phyloP scores from a whole-genome alignment of 2,329 filamentous ascomycete genomes.

The Rutstroemia sydowiana region DNA sequence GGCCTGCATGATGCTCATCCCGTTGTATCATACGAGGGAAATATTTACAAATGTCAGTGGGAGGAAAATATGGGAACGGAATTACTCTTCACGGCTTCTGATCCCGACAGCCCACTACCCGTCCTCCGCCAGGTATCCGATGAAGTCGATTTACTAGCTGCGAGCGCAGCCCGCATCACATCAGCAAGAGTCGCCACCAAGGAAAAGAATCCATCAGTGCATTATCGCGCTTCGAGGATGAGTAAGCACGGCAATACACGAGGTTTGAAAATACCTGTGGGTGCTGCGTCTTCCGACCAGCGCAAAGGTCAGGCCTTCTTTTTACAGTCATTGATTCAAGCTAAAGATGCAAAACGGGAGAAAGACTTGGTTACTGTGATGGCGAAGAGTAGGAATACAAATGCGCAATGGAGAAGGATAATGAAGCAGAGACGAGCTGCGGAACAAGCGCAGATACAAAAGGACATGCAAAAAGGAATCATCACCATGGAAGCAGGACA shows the following conservation, averaged over 20 bases:
- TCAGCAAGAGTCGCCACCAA: constrained; percentile 38
- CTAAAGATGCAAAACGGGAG: constrained; percentile 59
- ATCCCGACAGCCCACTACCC: constrained; percentile 36
- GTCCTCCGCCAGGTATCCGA: constrained; percentile 44
- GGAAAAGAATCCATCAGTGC: background rate
- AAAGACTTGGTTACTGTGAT: constrained; percentile 57
- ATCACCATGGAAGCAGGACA: constrained; percentile 6
- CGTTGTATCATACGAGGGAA: constrained; percentile 70
- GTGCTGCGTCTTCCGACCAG: constrained; percentile 24
- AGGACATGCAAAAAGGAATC: constrained; percentile 11
- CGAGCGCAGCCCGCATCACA: constrained; percentile 61
- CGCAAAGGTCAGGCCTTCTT: constrained; percentile 45
- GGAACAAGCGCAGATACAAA: constrained; percentile 17
- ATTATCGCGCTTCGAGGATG: background rate
- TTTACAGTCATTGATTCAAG: constrained; percentile 55
- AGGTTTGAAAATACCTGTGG: constrained; percentile 15
- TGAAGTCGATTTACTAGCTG: constrained; percentile 64
- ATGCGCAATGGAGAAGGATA: constrained; percentile 16
- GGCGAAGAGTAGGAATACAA: constrained; percentile 32
- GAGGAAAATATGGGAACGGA: constrained; percentile 78
- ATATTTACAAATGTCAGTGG: constrained; percentile 76
- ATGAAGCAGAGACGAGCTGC: constrained; percentile 13
- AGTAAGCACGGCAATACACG: background rate
- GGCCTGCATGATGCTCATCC: constrained; percentile 72
- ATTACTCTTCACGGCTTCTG: constrained; percentile 57